phyloP scores from a whole-genome alignment of 1,139 yeast species.

The Cylindricascospora bacillispora region DNA sequence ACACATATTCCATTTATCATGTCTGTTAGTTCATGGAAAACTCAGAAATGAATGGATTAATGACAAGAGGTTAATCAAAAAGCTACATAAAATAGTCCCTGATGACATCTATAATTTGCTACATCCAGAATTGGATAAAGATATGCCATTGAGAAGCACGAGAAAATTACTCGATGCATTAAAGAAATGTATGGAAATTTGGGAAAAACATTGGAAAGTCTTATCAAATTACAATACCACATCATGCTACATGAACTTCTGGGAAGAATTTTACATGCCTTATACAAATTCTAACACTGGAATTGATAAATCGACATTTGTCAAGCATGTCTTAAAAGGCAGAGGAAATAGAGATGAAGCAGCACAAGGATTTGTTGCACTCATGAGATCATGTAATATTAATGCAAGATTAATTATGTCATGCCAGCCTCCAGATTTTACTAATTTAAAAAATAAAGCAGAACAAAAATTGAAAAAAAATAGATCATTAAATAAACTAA shows the following conservation, averaged over 20 bases:
- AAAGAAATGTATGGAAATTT: constrained; percentile 46
- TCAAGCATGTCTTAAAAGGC: constrained; percentile 30
- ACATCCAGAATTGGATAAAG: constrained; percentile 32
- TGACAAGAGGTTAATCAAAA: constrained; percentile 31
- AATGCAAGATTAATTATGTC: constrained; percentile 69
- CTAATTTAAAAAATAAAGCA: constrained; percentile 27
- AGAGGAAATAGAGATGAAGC: constrained; percentile 70
- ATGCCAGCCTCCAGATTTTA: constrained; percentile 80
- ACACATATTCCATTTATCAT: constrained; percentile 49
- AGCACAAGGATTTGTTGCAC: constrained; percentile 77
- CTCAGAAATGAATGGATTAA: constrained; percentile 68
- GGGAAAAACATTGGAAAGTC: constrained; percentile 47
- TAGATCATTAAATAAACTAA: constrained; percentile 4
- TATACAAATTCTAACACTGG: constrained; percentile 12
- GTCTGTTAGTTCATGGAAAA: constrained; percentile 53
- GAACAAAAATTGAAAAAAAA: constrained; percentile 8
- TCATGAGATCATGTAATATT: constrained; percentile 58
- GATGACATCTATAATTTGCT: constrained; percentile 33
- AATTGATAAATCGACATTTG: constrained; percentile 32
- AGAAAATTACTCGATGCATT: constrained; percentile 67
- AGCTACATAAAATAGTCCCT: constrained; percentile 37
- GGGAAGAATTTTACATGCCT: constrained; percentile 40
- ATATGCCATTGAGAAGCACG: constrained; percentile 36
- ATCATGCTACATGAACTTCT: constrained; percentile 35
- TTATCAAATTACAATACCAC: constrained; percentile 28